These are phyloP conservation scores for Peterozyma xylosa DNA, from an alignment of 805 yeast genomes.

Conservation along the genomic window DNA sequence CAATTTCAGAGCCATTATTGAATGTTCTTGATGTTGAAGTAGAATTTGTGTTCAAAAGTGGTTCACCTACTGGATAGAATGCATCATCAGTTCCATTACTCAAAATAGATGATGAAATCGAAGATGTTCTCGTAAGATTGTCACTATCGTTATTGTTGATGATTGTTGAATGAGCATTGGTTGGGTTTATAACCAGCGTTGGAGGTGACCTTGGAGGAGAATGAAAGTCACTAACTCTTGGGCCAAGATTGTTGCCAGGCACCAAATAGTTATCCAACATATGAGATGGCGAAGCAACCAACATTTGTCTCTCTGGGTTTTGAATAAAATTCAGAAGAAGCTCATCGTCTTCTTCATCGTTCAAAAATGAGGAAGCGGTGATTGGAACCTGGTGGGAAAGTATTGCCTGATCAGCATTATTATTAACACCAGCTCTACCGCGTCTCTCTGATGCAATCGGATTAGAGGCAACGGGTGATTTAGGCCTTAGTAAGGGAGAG, in stretches of 20 bases:
- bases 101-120: conserved; percentile 1
- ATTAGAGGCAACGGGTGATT: conserved; percentile 1
- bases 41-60: conserved; percentile 2
- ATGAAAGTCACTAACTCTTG: background rate
- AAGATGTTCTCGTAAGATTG: conserved; percentile 2
- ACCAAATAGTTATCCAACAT: no score
- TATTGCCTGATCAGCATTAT: background rate
- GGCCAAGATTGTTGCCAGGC: background rate
- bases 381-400: background rate
- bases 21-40: background rate
- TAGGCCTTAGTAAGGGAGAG: conserved; percentile 4
- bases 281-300: no score
- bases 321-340: background rate
- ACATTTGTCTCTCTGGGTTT: no score
- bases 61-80: conserved; percentile 7
- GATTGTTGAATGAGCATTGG: no score
- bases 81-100: conserved; percentile 2
- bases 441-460: background rate
- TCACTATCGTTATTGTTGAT: background rate
- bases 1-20: background rate
- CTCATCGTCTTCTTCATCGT: conserved; percentile 1
- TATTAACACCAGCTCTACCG: background rate
- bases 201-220: background rate
- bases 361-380: conserved; percentile 7
- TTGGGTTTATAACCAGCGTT: background rate